Base-by-base conservation (phyloP, 768 basidiomycete genomes). In the Mycena galopus region DNA sequence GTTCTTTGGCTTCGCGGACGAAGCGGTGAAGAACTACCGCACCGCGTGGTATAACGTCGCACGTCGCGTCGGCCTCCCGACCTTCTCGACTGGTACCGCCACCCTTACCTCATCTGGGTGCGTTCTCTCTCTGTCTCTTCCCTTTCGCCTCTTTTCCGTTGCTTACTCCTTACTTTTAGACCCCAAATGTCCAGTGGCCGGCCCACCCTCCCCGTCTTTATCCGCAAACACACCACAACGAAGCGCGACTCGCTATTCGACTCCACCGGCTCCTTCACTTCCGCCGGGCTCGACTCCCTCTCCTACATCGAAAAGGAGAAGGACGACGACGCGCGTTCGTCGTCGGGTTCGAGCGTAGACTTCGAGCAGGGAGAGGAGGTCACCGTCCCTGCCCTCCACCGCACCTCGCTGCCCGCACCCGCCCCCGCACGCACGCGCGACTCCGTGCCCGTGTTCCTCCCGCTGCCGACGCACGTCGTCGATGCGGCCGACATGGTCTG, bases 1-100 rank as follows among this genome's bases (percentile, higher is more conserved):
- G n/a, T 88, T 91, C 83, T 93, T 93, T 76, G 92, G 91, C 2
- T 88, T 92, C 63, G 89, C 88, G 12, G 85, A 86, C 30, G 92
- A 92, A 76, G 90, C 91, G 30, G 81, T 84, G 67, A 86, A 83
- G 76, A 81, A 89, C 73, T 92, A 92, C 76, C 80, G 83, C 12
- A 77, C 78, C 7, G 84, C 82, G 19, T 21, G 16, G 21, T 8
- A 1, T 6, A 19, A 8, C 21, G 44, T 47, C n/a, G 44, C 44
- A 19, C 19, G 16, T 8, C 19, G n/a, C 21, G n/a, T 47, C 4
- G 44, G 44, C 0, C n/a, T 8, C 44, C 17, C 39, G 6, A 14
- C n/a, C n/a, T n/a, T n/a, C n/a, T n/a, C n/a, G 7, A 16, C 39
- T 10, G n/a, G 44, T 21, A 11, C 7, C 17, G 21, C 44, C 0